Evolutionary conservation across 2,329 filamentous ascomycete genomes (phyloP).

Genomic region (Colletotrichum endophyticum): DNA sequence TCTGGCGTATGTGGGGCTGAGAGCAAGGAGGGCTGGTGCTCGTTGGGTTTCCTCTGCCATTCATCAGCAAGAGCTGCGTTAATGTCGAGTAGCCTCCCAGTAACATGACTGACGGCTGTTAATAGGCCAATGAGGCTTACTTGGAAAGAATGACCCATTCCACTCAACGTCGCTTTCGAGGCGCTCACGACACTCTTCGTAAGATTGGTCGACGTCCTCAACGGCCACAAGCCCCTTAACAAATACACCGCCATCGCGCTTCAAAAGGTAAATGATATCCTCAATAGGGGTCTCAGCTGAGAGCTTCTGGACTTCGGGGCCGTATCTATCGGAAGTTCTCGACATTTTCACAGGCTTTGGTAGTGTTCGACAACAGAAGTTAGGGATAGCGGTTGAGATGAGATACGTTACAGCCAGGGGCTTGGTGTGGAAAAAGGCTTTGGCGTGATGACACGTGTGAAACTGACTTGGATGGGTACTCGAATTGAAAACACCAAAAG

Average conservation of each 20-base stretch:
- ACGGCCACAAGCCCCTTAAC: neutral
- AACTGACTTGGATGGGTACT: neutral
- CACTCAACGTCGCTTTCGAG: constrained; percentile 11
- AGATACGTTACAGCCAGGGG: neutral
- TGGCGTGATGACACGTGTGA: neutral
- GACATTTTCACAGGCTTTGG: neutral
- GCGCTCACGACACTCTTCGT: constrained; percentile 6
- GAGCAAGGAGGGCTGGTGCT: constrained; percentile 5
- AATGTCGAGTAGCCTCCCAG: neutral
- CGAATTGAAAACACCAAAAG: neutral
- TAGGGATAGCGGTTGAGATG: neutral
- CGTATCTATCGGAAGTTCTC: neutral
- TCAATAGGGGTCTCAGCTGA: neutral
- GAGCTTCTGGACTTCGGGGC: constrained; percentile 6
- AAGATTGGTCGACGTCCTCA: neutral
- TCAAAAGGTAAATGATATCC: constrained; percentile 9
- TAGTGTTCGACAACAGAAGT: neutral
- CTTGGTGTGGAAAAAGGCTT: neutral
- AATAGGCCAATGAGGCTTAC: neutral
- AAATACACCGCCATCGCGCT: constrained; percentile 14
- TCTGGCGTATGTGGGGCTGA: constrained; percentile 12
- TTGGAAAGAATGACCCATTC: constrained; percentile 14
- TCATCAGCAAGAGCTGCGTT: neutral
- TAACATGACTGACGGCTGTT: neutral
- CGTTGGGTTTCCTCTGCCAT: constrained; percentile 8